A percentile compares a stretch with the other conserved stretches of the same genome.
These are phyloP conservation scores for Candida broadrunensis DNA, from an alignment of 805 yeast species.

Conservation along the genomic window DNA sequence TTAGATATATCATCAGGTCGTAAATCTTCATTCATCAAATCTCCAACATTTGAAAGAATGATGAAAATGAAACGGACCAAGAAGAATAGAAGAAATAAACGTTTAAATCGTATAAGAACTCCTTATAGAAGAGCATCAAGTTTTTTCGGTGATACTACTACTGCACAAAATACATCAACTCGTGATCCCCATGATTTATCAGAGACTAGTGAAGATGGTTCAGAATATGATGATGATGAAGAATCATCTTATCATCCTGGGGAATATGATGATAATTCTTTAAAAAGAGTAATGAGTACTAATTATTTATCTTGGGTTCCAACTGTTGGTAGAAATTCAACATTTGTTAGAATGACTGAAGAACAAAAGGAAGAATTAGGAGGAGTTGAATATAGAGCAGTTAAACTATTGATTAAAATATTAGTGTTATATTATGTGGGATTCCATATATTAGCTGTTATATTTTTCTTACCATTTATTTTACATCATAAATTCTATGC, in stretches of 20 bases:
- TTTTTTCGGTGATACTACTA: not conserved
- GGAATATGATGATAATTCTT: constrained; percentile 4
- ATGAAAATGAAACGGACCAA: constrained; percentile 4
- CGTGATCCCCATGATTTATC: too few species aligned
- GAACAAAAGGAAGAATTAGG: constrained; percentile 92
- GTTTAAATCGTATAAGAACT: constrained; percentile 7
- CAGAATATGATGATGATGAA: constrained; percentile 10
- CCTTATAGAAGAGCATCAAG: too few species aligned
- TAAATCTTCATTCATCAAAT: constrained; percentile 17
- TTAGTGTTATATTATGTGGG: constrained; percentile 71
- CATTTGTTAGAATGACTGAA: constrained; percentile 76
- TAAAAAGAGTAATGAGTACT: constrained; percentile 39
- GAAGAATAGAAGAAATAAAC: not conserved
- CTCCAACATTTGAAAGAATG: constrained; percentile 50
- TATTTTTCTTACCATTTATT: constrained; percentile 64
- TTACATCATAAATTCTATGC: constrained; percentile 39
- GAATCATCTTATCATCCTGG: constrained; percentile 12
- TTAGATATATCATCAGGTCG: constrained; percentile 30
- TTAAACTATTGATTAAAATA: constrained; percentile 69
- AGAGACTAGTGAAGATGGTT: not conserved
- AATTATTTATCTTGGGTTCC: constrained; percentile 88
- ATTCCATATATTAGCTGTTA: constrained; percentile 56
- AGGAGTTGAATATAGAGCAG: constrained; percentile 93
- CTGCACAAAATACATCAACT: not conserved
- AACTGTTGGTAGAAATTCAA: constrained; percentile 88